Conservation (phyloP, 495 filamentous ascomycete species). For the Hypoxylon intermedium region DNA sequence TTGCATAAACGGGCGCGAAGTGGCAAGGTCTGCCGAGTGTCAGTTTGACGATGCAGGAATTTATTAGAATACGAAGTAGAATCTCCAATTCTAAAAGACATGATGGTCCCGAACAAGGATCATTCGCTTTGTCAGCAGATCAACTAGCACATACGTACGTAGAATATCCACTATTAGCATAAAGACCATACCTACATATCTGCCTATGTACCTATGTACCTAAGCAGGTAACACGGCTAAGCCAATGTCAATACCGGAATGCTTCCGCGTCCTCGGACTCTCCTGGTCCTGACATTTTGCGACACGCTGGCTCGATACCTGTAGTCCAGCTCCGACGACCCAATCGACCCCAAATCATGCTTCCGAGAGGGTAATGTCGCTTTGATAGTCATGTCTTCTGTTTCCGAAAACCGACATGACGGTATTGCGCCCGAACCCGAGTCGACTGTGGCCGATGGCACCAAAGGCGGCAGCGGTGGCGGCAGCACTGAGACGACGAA, state of each 20-base stretch:
- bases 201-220: no score
- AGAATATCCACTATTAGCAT: no score
- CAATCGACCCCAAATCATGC: conserved; percentile 22
- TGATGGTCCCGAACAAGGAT: no score
- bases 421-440: background rate
- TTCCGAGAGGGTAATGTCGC: conserved; percentile 18
- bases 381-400: conserved; percentile 29
- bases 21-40: no score
- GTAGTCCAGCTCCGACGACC: conserved; percentile 11
- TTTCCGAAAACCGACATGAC: conserved; percentile 21
- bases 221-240: no score
- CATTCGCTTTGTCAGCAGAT: no score
- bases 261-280: background rate
- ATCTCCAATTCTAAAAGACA: no score
- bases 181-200: no score
- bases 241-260: background rate
- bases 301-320: conserved; percentile 5
- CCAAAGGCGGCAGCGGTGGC: background rate
- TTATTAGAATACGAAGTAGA: no score
- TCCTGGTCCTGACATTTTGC: conserved; percentile 14
- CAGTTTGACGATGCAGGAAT: no score
- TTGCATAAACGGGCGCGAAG: no score
- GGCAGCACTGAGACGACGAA: background rate
- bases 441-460: background rate
- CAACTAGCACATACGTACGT: no score